Percentiles rank a stretch among this genome's conserved stretches.
Evolutionary conservation across 139 green algal species (phyloP).

Genomic region (Eudorina sp.): DNA sequence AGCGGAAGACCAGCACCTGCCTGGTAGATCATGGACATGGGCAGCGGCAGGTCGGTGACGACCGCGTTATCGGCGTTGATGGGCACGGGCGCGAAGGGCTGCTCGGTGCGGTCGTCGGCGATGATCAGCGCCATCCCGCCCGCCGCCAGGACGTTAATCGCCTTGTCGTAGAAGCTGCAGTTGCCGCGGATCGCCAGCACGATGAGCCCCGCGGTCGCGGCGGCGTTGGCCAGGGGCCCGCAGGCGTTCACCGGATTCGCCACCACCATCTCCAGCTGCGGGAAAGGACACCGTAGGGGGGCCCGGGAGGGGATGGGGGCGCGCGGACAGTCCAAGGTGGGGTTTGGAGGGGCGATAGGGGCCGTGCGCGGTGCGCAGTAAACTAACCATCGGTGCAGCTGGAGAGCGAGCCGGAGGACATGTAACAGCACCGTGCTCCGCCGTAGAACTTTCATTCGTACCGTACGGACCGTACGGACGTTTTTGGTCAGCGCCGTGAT

Average conservation of each 20-base stretch:
- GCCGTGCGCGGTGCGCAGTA: too few relatives aligned
- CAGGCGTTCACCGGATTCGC: not conserved
- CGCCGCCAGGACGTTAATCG: not conserved
- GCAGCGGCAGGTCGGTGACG: not conserved
- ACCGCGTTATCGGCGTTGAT: not conserved
- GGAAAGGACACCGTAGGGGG: too few relatives aligned
- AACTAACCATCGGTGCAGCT: too few relatives aligned
- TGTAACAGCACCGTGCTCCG: too few relatives aligned
- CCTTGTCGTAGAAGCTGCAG: not conserved
- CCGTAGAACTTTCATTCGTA: too few relatives aligned
- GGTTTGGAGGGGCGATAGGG: too few relatives aligned
- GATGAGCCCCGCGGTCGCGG: not conserved
- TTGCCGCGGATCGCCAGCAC: not conserved
- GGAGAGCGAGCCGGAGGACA: too few relatives aligned
- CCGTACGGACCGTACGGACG: too few relatives aligned
- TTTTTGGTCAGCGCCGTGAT: too few relatives aligned
- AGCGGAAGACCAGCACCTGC: too few relatives aligned
- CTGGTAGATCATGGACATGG: slow-evolving; percentile 13
- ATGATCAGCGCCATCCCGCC: not conserved
- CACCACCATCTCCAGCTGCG: not conserved
- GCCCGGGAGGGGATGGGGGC: too few relatives aligned
- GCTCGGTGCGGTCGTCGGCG: not conserved
- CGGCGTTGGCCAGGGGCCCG: not conserved
- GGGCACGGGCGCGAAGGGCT: not conserved
- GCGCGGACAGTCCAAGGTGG: too few relatives aligned